These are phyloP conservation scores for Fusarium falciforme DNA, from an alignment of 2,329 filamentous ascomycete species.

Conservation along the genomic window DNA sequence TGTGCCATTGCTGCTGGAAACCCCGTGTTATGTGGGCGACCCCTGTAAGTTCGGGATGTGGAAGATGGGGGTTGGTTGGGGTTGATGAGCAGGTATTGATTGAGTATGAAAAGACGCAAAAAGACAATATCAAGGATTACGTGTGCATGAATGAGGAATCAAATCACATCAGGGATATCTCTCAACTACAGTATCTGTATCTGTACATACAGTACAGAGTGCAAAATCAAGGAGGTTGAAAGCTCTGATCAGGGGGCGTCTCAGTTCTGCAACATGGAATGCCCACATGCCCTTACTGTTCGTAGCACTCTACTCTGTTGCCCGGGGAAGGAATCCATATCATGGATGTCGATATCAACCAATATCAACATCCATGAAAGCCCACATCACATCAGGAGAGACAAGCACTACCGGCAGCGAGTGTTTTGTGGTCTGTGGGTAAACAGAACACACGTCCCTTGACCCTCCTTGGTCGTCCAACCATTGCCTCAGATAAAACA, in stretches of 20 bases:
- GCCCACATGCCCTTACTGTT: background rate
- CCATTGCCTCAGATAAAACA: slow-evolving; percentile 1
- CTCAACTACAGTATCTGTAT: background rate
- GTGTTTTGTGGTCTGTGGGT: background rate
- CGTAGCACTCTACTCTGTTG: background rate
- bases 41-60: background rate
- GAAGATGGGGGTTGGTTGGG: background rate
- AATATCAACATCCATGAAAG: background rate
- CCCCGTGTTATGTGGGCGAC: background rate
- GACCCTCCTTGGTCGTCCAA: background rate
- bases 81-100: background rate
- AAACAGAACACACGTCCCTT: background rate
- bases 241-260: slow-evolving; percentile 4
- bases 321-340: background rate
- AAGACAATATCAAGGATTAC: background rate
- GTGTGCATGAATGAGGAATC: slow-evolving; percentile 13
- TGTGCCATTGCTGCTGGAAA: background rate
- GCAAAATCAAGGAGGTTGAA: slow-evolving; percentile 3
- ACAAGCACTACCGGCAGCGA: background rate
- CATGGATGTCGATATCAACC: background rate
- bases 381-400: background rate
- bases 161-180: background rate
- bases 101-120: background rate
- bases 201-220: background rate
- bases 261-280: slow-evolving; percentile 4